Evolutionary conservation across 2,329 filamentous ascomycete genomes (phyloP), one percentile per base, ranked within the genome.

Genomic region (Sclerotinia sclerotiorum): DNA sequence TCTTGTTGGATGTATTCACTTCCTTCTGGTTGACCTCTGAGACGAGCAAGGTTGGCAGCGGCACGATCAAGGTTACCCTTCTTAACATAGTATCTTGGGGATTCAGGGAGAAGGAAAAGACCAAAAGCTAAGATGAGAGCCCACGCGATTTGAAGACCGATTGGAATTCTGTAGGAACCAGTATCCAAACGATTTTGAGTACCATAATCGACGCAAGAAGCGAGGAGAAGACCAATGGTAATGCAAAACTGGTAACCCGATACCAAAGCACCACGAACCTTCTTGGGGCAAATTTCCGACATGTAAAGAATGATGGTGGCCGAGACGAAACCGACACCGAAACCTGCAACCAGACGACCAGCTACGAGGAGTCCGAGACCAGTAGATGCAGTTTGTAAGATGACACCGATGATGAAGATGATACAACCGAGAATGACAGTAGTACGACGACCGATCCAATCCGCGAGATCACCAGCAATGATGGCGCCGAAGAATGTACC

Each of bases 261-360:
- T n/a, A 94, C 91, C 63, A 94, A 85, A 67, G 90, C 88, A 76
- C 91, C 91, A 76, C 91, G 87, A 72, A 95, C 89, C 79, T 91
- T 92, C 79, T 85, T 86, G 69, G 90, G 89, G 71, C 81, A 80
- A 70, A 81, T 81, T 73, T 82, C 69, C 69, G 74, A 69, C 91
- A 95, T 94, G 86, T 95, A 94, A 70, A 93, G 83, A 77, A 93
- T 92, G 79, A 93, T 88, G 75, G 93, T 88, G 75, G 91, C 90
- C 11, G 90, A 92, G 73, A 91, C 90, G 78, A 93, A 93, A 77
- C 91, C 91, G 75, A 93, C 90, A 83, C 91, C 91, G 68, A 93
- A 78, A 78, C 91, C 91, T 60, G 90, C 88, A 74, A 94, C 80
- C 69, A 93, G 81, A 84, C 91, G 90, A 78, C 91, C 91, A 69